Evolutionary conservation across 768 basidiomycete genomes (phyloP), one percentile per base, ranked within the genome.

Genomic region (Leucocoprinus birnbaumii): DNA sequence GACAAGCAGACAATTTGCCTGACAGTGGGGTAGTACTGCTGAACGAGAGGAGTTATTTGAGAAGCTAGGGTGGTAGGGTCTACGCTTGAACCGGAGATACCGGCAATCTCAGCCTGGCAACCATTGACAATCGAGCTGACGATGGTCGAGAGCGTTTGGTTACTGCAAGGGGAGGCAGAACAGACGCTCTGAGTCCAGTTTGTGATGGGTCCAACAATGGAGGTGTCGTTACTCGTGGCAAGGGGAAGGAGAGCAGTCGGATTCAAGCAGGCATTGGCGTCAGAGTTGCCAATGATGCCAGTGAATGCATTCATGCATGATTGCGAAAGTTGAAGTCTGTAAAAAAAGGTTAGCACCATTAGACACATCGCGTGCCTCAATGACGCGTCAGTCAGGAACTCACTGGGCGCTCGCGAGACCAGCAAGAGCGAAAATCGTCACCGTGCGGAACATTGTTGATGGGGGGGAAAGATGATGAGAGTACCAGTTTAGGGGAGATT

Each of bases 171-270:
- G 10, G 67, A 69, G 42, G 71, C 69, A 19, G 74, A 58, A 63
- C 87, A 89, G 51, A 86, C 26, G 45, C 76, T 78, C 0, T 66
- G 72, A 34, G 87, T 65, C 88, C 88, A 91, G 37, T 50, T 74
- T 67, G 85, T 71, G 52, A 90, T 61, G 11, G 80, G 72, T 3
- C 58, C 55, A 19, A 82, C 67, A 44, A 84, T 55, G 11, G 80
- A 79, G 16, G 66, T 59, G 53, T 71, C 70, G n/a, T 5, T 22
- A 10, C 40, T 8, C 10, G 71, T 57, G 51, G 74, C 55, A 48
- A 84, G 57, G 3, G 75, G 59, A 47, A 79, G 43, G n/a, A 86
- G 66, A 25, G 73, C 70, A 2, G 68, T 62, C 5, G 78, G 73
- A 58, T 74, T 78, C 48, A 87, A 64, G 66, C 86, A 87, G 10